A percentile compares a stretch with the other conserved stretches of the same genome.
These are phyloP conservation scores for Cystoisospora suis DNA, from an alignment of 169 alveolate species.

Conservation along the genomic window DNA sequence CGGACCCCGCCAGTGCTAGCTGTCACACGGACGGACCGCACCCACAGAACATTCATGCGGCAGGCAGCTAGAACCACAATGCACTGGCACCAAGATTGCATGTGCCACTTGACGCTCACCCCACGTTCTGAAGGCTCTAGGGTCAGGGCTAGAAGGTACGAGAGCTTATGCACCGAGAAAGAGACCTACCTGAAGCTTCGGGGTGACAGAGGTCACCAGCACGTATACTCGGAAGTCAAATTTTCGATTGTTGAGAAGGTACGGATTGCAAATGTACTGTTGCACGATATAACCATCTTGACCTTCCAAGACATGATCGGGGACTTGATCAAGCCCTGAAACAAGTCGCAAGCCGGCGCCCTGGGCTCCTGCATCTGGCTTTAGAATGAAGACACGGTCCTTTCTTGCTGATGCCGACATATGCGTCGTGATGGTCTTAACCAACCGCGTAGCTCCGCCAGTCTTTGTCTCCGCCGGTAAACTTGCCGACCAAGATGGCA, in stretches of 20 bases:
- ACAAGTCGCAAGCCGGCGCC: constrained; percentile 90
- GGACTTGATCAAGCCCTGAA: constrained; percentile 78
- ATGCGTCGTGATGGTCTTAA: background rate
- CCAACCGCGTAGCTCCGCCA: background rate
- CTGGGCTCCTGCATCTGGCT: constrained; percentile 90
- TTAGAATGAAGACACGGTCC: constrained; percentile 78
- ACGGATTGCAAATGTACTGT: constrained; percentile 84
- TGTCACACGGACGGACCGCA: too few relatives aligned
- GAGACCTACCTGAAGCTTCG: constrained; percentile 64
- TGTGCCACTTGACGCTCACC: too few relatives aligned
- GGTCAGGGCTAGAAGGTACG: too few relatives aligned
- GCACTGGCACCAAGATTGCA: too few relatives aligned
- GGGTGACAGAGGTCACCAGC: constrained; percentile 85
- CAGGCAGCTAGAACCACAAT: too few relatives aligned
- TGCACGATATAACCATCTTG: constrained; percentile 77
- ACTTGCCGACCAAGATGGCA: too few relatives aligned
- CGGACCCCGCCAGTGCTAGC: too few relatives aligned
- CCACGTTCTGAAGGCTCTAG: too few relatives aligned
- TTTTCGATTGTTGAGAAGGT: constrained; percentile 83
- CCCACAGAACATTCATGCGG: too few relatives aligned
- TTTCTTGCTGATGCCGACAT: background rate
- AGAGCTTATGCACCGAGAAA: too few relatives aligned
- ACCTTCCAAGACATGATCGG: constrained; percentile 71
- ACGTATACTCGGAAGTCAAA: constrained; percentile 92
- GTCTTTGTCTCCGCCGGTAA: background rate